Percentiles rank a stretch among this genome's conserved stretches.
Evolutionary conservation across 768 basidiomycete genomes (phyloP).

Genomic region (Lactarius hatsudake): DNA sequence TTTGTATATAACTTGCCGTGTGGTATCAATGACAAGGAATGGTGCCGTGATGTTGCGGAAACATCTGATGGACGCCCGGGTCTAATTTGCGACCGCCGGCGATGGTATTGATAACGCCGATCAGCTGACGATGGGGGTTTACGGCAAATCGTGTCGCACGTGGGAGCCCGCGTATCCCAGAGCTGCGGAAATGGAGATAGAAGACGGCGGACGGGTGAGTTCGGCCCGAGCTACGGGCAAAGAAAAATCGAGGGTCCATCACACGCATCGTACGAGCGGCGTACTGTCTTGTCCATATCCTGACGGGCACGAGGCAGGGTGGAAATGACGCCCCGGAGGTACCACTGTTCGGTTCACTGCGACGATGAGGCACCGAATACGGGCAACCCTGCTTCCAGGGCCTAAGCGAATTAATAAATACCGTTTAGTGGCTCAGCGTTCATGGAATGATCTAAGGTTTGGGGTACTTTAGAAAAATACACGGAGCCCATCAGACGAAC

Average conservation of each 20-base stretch:
- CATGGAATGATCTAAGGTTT: conserved; percentile 23
- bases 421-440: conserved; percentile 1
- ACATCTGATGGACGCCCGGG: conserved; percentile 13
- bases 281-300: background rate
- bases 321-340: background rate
- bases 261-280: background rate
- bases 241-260: background rate
- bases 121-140: conserved; percentile 21
- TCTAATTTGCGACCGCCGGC: conserved; percentile 6
- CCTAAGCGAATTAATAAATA: conserved; percentile 10
- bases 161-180: conserved; percentile 10
- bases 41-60: conserved; percentile 8
- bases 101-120: conserved; percentile 8
- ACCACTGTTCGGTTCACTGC: background rate
- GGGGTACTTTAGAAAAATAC: conserved; percentile 14
- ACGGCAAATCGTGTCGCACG: conserved; percentile 9
- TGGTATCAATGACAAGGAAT: conserved; percentile 3
- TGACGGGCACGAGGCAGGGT: background rate
- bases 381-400: background rate
- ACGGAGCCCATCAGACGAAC: conserved; percentile 12
- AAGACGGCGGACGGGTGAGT: background rate
- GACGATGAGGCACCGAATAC: background rate
- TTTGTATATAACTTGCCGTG: conserved; percentile 28
- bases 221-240: background rate
- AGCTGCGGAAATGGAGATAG: conserved; percentile 6